These are phyloP conservation scores for California macrophylla DNA, from an alignment of 441 rosid genomes.

Conservation along the genomic window DNA sequence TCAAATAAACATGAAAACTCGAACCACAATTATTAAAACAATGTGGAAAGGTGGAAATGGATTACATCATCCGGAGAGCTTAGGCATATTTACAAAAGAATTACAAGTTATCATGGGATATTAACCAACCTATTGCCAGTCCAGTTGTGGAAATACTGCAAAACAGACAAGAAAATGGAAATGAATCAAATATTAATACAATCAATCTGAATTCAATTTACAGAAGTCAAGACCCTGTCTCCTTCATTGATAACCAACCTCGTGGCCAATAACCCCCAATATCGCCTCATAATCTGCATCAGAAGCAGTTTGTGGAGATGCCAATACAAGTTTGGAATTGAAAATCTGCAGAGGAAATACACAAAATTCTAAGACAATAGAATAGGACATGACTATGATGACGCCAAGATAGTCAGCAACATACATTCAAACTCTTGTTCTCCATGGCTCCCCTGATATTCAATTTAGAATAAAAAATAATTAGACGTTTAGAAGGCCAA, in stretches of 20 bases:
- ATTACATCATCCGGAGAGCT: not conserved
- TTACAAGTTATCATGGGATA: conserved; percentile 1
- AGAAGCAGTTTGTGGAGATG: conserved; percentile 93
- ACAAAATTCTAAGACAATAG: conserved; percentile 15
- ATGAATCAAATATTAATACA: conserved; percentile 19
- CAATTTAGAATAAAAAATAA: conserved; percentile 4
- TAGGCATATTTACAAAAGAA: not conserved
- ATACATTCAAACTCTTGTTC: conserved; percentile 93
- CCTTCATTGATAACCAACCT: conserved; percentile 47
- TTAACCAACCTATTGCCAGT: conserved; percentile 84
- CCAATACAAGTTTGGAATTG: conserved; percentile 92
- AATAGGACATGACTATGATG: not conserved
- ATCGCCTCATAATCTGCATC: conserved; percentile 94
- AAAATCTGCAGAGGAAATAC: conserved; percentile 53
- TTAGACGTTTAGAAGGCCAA: not conserved
- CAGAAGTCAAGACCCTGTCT: not conserved
- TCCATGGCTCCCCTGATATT: conserved; percentile 97
- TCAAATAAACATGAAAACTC: not conserved
- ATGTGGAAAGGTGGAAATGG: not conserved
- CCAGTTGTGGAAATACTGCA: conserved; percentile 99
- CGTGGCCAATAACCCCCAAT: conserved; percentile 90
- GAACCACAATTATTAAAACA: not conserved
- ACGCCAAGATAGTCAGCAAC: conserved; percentile 13
- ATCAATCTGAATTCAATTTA: conserved; percentile 3
- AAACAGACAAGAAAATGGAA: conserved; percentile 20